Evolutionary conservation across 208 protist genomes (phyloP).

Genomic region (Crithidia bombi): DNA sequence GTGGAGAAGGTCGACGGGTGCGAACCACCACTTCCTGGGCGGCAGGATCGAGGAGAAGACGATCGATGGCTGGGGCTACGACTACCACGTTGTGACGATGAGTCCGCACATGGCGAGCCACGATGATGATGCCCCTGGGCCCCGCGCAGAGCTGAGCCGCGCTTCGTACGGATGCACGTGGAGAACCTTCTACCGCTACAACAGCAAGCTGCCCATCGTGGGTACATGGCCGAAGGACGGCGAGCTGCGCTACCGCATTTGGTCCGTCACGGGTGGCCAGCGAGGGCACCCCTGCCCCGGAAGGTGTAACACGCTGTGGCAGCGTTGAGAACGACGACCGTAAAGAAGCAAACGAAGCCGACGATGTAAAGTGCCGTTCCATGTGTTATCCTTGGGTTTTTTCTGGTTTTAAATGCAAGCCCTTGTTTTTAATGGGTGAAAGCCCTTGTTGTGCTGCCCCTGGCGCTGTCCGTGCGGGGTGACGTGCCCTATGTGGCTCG

Average conservation of each 20-base stretch:
- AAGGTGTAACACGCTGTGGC: not conserved
- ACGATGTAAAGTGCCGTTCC: not conserved
- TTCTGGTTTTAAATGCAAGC: too few species aligned
- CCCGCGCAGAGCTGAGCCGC: conserved; percentile 35
- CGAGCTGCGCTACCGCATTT: conserved; percentile 64
- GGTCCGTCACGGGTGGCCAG: conserved; percentile 19
- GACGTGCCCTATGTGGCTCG: too few species aligned
- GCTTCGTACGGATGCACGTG: conserved; percentile 35
- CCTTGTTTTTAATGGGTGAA: too few species aligned
- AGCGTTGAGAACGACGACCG: not conserved
- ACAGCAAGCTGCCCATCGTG: conserved; percentile 62
- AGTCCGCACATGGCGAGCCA: conserved; percentile 28
- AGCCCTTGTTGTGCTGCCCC: too few species aligned
- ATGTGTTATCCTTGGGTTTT: not conserved
- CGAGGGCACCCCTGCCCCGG: conserved; percentile 2
- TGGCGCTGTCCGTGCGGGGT: too few species aligned
- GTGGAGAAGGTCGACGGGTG: conserved; percentile 48
- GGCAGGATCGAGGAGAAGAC: conserved; percentile 57
- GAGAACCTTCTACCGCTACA: conserved; percentile 43
- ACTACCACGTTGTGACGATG: conserved; percentile 46
- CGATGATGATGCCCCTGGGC: conserved; percentile 49
- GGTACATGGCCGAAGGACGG: conserved; percentile 52
- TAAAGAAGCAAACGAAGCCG: not conserved
- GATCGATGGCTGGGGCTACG: conserved; percentile 70
- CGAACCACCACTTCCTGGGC: conserved; percentile 46